Base-by-base conservation (phyloP, 108 stramenopile genomes). In the Fragilariopsis cylindrus region DNA sequence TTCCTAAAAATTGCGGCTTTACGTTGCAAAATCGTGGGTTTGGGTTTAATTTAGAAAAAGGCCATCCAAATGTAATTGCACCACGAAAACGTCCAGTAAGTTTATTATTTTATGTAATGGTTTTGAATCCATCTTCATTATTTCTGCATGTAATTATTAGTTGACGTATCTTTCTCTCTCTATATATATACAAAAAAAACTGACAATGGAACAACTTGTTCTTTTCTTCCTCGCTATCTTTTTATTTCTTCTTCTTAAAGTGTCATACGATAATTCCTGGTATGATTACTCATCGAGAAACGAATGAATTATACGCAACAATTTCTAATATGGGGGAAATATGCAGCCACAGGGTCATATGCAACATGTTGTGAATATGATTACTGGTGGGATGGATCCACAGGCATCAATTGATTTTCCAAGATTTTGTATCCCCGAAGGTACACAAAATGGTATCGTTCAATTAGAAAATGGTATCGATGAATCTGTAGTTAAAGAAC, bases 301-400 rank as follows among this genome's bases (percentile, higher is more conserved):
- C 92, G 6, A 86, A 89, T 49, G 90, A 95, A 15, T 78, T 98
- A 7, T 96, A 83, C 72, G 95, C 96, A 6, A 90, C 94, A 2
- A 71, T 98, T 42, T 87, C 84, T 54, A 96, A 96, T 73, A 99
- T 99, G 98, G 98, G 98, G 97, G 96, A 12, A 96, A 95, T 80
- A 98, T 98, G 97, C 98, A 99, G 80, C 97, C 98, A 0, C 97
- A 97, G 78, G 97, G 97, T 12, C 98, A 99, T 76, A 55, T 98
- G 74, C 97, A 98, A 76, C 71, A 98, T n/a, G 88, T 96, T 5
- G 74, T 90, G 16, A 81, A 85, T 57, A 77, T 97, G 72, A 75
- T 98, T 19, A 83, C 93, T 42, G 76, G 82, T 65, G 87, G 87
- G 43, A 50, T 93, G 49, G 90, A 93, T 78, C 90, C 92, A 9